These are phyloP conservation scores for Knufia petricola DNA, from an alignment of 2,329 filamentous ascomycete species.

Conservation along the genomic window DNA sequence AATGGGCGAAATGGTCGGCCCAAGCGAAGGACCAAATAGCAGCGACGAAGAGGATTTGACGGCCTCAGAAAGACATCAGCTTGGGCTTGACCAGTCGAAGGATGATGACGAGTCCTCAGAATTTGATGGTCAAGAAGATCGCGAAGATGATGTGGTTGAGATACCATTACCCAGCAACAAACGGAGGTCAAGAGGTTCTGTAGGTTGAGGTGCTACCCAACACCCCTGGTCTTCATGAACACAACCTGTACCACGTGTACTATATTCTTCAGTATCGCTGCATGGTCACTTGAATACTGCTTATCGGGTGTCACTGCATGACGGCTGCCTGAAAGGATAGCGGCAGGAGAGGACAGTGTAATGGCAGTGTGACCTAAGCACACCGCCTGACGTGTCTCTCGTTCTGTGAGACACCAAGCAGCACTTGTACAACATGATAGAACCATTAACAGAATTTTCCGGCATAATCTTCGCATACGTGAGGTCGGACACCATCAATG, in stretches of 20 bases:
- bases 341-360: too few species aligned
- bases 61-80: conserved; percentile 16
- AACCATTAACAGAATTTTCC: too few species aligned
- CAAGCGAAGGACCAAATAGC: conserved; percentile 22
- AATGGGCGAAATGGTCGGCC: conserved; percentile 41
- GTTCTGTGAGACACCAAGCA: too few species aligned
- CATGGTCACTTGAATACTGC: neutral
- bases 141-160: conserved; percentile 30
- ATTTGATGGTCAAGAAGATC: conserved; percentile 22
- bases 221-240: neutral
- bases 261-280: neutral
- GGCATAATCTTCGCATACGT: too few species aligned
- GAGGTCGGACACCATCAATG: too few species aligned
- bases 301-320: too few species aligned
- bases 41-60: conserved; percentile 23
- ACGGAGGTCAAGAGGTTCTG: conserved; percentile 14
- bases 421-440: too few species aligned
- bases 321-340: too few species aligned
- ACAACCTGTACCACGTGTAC: conserved; percentile 2
- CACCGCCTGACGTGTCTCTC: too few species aligned
- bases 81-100: conserved; percentile 15
- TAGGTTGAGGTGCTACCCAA: conserved; percentile 2
- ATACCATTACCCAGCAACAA: conserved; percentile 34
- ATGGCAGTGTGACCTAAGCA: too few species aligned
- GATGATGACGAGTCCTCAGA: conserved; percentile 21